phyloP scores from a whole-genome alignment of 2,329 filamentous ascomycete species.

The Colletotrichum gloeosporioides region DNA sequence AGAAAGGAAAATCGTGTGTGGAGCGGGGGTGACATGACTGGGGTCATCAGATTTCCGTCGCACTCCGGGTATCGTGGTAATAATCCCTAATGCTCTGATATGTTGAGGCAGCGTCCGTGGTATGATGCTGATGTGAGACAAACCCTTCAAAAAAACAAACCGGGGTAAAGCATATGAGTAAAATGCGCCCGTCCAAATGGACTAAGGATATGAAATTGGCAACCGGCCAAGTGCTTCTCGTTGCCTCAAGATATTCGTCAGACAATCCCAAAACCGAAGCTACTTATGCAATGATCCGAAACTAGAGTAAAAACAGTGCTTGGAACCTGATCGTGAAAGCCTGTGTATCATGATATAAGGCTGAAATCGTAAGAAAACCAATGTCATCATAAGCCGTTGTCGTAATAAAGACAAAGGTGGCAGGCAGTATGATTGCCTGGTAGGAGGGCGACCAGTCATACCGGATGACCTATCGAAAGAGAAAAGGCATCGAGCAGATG shows the following conservation, averaged over 20 bases:
- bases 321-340: background rate
- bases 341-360: background rate
- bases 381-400: background rate
- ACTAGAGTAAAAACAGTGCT: background rate
- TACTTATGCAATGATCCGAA: slow-evolving; percentile 11
- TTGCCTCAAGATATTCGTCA: background rate
- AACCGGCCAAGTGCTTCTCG: background rate
- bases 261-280: background rate
- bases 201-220: background rate
- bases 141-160: background rate
- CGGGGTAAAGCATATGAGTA: background rate
- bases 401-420: background rate
- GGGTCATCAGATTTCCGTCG: slow-evolving; percentile 23
- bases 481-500: background rate
- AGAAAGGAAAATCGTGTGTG: slow-evolving; percentile 9
- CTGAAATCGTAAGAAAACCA: background rate
- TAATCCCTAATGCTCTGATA: slow-evolving; percentile 24
- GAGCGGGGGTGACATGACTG: slow-evolving; percentile 24
- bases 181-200: background rate
- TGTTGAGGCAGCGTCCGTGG: slow-evolving; percentile 11
- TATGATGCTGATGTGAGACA: slow-evolving; percentile 6
- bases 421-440: background rate
- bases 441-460: slow-evolving; percentile 20
- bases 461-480: slow-evolving; percentile 24
- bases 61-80: slow-evolving; percentile 25